phyloP scores from a whole-genome alignment of 1,139 yeast genomes.

The Arxiozyma bovina region DNA sequence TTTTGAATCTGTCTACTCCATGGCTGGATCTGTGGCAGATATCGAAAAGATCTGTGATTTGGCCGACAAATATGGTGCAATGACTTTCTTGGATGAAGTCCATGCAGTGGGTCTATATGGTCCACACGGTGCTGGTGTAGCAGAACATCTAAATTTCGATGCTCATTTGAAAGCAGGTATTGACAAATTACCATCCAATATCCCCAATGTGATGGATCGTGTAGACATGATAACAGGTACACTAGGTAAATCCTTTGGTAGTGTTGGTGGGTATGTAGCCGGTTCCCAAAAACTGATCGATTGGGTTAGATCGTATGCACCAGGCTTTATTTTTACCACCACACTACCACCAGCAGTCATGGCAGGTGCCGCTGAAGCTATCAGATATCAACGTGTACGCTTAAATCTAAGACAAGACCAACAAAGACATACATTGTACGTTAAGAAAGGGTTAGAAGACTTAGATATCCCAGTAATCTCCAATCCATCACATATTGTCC shows the following conservation, averaged over 20 bases:
- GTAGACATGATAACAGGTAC: constrained; percentile 96
- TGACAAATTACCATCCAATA: constrained; percentile 36
- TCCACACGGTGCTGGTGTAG: constrained; percentile 99
- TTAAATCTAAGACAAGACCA: constrained; percentile 72
- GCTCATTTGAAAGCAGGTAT: constrained; percentile 65
- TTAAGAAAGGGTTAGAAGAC: constrained; percentile 58
- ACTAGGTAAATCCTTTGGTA: constrained; percentile 91
- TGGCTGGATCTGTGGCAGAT: constrained; percentile 97
- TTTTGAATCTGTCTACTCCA: constrained; percentile 92
- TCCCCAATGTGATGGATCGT: constrained; percentile 67
- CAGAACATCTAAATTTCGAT: constrained; percentile 87
- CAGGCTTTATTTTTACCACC: constrained; percentile 95
- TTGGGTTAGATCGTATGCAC: constrained; percentile 94
- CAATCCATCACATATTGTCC: constrained; percentile 95
- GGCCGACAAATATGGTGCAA: constrained; percentile 95
- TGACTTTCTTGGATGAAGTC: constrained; percentile 94
- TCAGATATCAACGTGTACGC: constrained; percentile 74
- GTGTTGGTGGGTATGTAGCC: constrained; percentile 96
- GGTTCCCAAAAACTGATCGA: constrained; percentile 78
- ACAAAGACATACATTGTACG: constrained; percentile 78
- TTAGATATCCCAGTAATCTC: constrained; percentile 93
- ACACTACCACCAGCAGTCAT: constrained; percentile 93
- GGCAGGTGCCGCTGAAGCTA: constrained; percentile 90
- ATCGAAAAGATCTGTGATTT: constrained; percentile 87
- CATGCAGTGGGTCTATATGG: constrained; percentile 99